Evolutionary conservation across 1,284 basidiomycete species (phyloP).

Genomic region (Spongiforma sp.): DNA sequence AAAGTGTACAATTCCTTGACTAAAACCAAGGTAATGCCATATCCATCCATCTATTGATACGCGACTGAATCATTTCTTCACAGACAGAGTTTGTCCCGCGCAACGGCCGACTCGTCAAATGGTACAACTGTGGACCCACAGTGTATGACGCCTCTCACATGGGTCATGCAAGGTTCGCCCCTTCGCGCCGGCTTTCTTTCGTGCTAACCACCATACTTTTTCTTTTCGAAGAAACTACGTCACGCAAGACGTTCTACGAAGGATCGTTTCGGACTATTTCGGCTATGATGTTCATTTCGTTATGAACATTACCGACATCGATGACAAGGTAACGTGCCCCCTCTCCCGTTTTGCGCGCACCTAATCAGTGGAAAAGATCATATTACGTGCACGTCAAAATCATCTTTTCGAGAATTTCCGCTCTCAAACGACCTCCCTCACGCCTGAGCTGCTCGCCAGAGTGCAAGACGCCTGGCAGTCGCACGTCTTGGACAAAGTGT

Average conservation of each 20-base stretch:
- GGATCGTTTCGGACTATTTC: conserved; percentile 96
- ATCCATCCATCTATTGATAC: conserved; percentile 18
- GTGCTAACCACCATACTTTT: conserved; percentile 19
- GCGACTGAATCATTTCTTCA: not conserved
- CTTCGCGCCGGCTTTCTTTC: conserved; percentile 9
- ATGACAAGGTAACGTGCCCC: conserved; percentile 83
- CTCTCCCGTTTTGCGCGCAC: conserved; percentile 9
- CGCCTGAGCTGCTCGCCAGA: conserved; percentile 62
- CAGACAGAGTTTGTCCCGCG: conserved; percentile 81
- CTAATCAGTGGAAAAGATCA: conserved; percentile 70
- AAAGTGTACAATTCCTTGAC: conserved; percentile 97
- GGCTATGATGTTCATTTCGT: conserved; percentile 98
- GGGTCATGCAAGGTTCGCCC: conserved; percentile 92
- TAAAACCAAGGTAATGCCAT: conserved; percentile 75
- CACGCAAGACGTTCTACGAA: conserved; percentile 93
- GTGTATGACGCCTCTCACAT: conserved; percentile 99
- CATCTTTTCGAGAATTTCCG: conserved; percentile 77
- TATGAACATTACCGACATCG: conserved; percentile 99
- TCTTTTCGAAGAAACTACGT: conserved; percentile 85
- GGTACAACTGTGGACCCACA: conserved; percentile 99
- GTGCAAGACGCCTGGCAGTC: conserved; percentile 67
- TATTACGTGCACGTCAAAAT: conserved; percentile 86
- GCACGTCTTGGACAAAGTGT: conserved; percentile 67
- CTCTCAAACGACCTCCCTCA: conserved; percentile 59
- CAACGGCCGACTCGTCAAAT: conserved; percentile 88